phyloP scores from a whole-genome alignment of 352 stramenopile species.

The Elongisporangium senticosum region DNA sequence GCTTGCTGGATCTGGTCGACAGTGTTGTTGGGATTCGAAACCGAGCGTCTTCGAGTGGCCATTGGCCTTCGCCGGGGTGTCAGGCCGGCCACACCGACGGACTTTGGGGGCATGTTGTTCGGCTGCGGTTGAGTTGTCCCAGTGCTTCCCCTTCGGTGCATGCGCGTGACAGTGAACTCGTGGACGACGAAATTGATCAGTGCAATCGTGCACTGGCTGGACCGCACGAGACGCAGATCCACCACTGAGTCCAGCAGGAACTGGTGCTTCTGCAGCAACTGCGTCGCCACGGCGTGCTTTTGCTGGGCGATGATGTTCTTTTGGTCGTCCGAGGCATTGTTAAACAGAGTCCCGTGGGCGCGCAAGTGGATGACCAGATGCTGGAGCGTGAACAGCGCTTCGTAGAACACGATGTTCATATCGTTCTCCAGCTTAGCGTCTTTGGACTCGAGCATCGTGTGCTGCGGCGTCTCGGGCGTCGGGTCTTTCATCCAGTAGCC shows the following conservation, averaged over 20 bases:
- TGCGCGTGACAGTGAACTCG: slow-evolving; percentile 19
- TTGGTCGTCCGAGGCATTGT: not conserved
- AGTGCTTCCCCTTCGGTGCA: not conserved
- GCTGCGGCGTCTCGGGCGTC: slow-evolving; percentile 9
- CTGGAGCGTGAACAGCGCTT: slow-evolving; percentile 59
- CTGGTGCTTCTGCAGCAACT: slow-evolving; percentile 50
- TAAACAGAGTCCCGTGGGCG: slow-evolving; percentile 13
- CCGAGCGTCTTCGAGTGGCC: not conserved
- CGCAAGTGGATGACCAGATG: slow-evolving; percentile 52
- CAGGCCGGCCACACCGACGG: not conserved
- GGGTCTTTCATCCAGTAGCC: slow-evolving; percentile 41
- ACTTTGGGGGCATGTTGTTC: not conserved
- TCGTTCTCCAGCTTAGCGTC: slow-evolving; percentile 61
- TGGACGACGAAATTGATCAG: slow-evolving; percentile 57
- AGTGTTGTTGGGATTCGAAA: not conserved
- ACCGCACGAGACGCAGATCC: slow-evolving; percentile 50
- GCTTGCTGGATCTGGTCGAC: not conserved
- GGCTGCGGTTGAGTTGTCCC: not conserved
- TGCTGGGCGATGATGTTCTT: slow-evolving; percentile 14
- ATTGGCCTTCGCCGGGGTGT: not conserved
- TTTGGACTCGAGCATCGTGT: slow-evolving; percentile 30
- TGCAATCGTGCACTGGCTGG: slow-evolving; percentile 45
- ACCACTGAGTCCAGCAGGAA: slow-evolving; percentile 72
- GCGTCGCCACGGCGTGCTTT: slow-evolving; percentile 28
- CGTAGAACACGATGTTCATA: slow-evolving; percentile 65